Percentiles rank a stretch among this genome's conserved stretches.
Evolutionary conservation across 345 rosid species (phyloP).

Genomic region (Brassica juncea): DNA sequence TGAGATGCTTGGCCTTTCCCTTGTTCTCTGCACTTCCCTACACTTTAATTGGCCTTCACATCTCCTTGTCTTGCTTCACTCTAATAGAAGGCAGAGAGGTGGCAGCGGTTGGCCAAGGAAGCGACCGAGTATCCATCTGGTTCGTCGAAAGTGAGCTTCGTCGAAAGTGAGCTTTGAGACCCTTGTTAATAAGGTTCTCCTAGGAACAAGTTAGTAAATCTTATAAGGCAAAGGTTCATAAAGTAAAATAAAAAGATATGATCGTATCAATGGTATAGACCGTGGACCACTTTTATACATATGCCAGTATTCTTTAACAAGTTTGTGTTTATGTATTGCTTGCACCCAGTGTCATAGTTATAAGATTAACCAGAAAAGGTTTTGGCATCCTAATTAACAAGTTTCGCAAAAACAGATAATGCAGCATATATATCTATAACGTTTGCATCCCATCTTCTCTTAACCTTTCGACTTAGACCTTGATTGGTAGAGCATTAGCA

Average conservation of each 20-base stretch:
- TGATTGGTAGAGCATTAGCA: too few species aligned
- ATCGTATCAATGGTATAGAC: background rate
- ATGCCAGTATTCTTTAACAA: background rate
- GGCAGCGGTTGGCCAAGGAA: conserved; percentile 19
- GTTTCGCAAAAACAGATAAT: background rate
- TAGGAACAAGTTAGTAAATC: conserved; percentile 1
- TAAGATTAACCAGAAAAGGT: background rate
- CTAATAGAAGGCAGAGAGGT: too few species aligned
- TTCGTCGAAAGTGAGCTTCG: conserved; percentile 39
- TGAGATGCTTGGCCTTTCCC: too few species aligned
- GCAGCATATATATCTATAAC: background rate
- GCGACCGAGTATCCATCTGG: conserved; percentile 29
- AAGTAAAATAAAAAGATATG: background rate
- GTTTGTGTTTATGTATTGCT: background rate
- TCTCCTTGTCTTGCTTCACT: too few species aligned
- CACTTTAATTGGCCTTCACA: too few species aligned
- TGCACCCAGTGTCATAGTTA: background rate
- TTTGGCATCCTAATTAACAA: background rate
- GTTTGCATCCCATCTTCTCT: background rate
- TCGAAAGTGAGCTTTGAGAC: conserved; percentile 37
- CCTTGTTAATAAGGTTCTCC: conserved; percentile 41
- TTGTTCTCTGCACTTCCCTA: too few species aligned
- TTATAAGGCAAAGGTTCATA: background rate
- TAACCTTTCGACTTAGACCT: background rate
- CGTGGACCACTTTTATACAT: background rate